Base-by-base conservation (phyloP, 2,329 filamentous ascomycete species). In the Metarhizium brunneum region DNA sequence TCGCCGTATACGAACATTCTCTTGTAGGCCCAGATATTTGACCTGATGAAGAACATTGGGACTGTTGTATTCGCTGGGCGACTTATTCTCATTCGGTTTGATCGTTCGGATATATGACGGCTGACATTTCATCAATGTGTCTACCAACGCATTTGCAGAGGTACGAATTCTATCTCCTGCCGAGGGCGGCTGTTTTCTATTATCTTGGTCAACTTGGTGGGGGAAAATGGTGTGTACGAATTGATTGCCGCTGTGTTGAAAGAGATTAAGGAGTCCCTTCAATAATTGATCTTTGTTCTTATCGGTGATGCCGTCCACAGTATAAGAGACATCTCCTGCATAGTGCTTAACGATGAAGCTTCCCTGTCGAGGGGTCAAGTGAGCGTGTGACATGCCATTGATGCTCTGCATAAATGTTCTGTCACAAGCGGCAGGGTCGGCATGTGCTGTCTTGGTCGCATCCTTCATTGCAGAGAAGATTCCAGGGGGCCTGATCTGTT, bases 341-440 rank as follows among this genome's bases (percentile, higher is more conserved):
- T 99, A 99, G 73, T 99, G 94, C 77, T 96, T 97, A 74, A 99
- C 88, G 67, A 99, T 94, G 72, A 99, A 99, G 69, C 90, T 94
- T 53, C 92, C 92, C 72, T 97, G 92, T 45, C 94, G 84, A 60
- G 88, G 89, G 56, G 91, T 90, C 64, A 99, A 87, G 69, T 99
- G 94, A 32, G 90, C 83, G 69, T 97, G 95, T 1, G 87, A 88
- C 72, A 99, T 87, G 67, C 90, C 88, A 69, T 92, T 96, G 63
- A 97, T 80, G 68, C 88, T 86, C 68, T 95, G 91, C 71, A 96
- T 94, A 63, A 99, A 99, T 0, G 92, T 96, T 65, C 92, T 86
- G 70, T 99, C 94, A 55, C 92, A 96, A 58, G 94, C 94, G 56
- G 87, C 84, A 4, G 94, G 92, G 70, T 99, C 94, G 50, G 94